Base-by-base conservation (phyloP, 345 rosid species). In the Citrus hindsii region DNA sequence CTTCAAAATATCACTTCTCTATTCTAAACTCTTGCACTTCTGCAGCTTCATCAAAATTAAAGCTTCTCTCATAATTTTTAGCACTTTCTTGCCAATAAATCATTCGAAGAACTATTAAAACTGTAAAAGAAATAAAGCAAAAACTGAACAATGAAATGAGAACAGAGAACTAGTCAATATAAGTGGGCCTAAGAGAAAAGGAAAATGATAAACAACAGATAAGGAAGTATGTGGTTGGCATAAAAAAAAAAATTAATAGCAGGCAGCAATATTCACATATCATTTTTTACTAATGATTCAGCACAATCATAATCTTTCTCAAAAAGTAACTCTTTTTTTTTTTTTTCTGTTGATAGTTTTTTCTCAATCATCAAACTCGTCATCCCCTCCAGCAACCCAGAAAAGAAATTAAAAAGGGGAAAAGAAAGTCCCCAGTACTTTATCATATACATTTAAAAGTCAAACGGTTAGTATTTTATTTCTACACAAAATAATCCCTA, bases 191-290 rank as follows among this genome's bases (percentile, higher is more conserved):
- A 22, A 22, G 53, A 67, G 71, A 38, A 67, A 22, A 12, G 2
- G 30, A 40, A 69, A 38, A 24, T 42, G 19, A 53, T 30, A 32
- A 32, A 16, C 7, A 69, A 69, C 30, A 27, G 59, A 46, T 6
- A 18, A 51, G 30, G 14, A 22, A 6, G 30, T 25, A 33, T 27
- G 51, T 38, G 58, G 42, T 60, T 24, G 35, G 33, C 28, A 63
- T 75, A 22, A 40, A 75, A 40, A 63, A 69, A 9, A 42, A 5
- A 42, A 62, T 42, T 37, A 62, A 28, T 74, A 28, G 69, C 59
- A 74, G 21, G 77, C 69, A 42, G 59, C 9, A 63, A 42, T 63
- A 64, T 75, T 75, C 62, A 30, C 67, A 30, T 28, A 64, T 64
- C 33, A 64, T 30, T 33, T 64, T 8, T 4, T 40, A 40, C 51